Evolutionary conservation across 192 early-diverging fungal species (phyloP), one percentile per base, ranked within the genome.

Genomic region (Lobosporangium transversale): DNA sequence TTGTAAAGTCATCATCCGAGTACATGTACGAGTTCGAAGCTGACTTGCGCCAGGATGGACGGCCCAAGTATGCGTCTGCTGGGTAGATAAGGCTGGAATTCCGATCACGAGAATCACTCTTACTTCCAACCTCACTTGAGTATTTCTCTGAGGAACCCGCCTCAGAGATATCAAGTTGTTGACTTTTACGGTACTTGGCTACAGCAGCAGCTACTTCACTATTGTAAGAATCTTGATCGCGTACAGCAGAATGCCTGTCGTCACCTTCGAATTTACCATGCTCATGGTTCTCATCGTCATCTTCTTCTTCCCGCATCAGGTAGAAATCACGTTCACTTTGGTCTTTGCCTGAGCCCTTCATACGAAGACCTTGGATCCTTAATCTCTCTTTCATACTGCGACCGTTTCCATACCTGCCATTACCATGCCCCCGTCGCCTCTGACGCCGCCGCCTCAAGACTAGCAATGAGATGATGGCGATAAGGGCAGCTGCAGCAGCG

Each of bases 241-340:
- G 45, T 18, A 20, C 14, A 40, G 37, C 37, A 40, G 37, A n/a
- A n/a, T n/a, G n/a, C n/a, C 24, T 26, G 17, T 26, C 48, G 14
- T 24, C 48, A 50, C 48, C 48, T 27, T 26, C 48, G 23, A 27
- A 17, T 42, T 42, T 14, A 6, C 30, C 18, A n/a, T 48, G 29
- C 3, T 20, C 20, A 20, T 66, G 15, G 31, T 66, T 15, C 4
- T 66, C 20, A 10, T 66, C 53, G 35, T 62, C 51, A 35, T 74
- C 53, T 15, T 55, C 51, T 0, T 75, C 64, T 15, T 67, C 64
- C n/a, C 36, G 0, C 64, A 76, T 66, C 23, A 53, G 31, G 27
- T 29, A 51, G 40, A 62, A 76, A 1, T 24, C 36, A 0, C 49
- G 31, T 9, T 64, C 35, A 0, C 20, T 14, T 0, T 47, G 53